Conservation (phyloP, 805 yeast species). For the Saturnispora besseyi region DNA sequence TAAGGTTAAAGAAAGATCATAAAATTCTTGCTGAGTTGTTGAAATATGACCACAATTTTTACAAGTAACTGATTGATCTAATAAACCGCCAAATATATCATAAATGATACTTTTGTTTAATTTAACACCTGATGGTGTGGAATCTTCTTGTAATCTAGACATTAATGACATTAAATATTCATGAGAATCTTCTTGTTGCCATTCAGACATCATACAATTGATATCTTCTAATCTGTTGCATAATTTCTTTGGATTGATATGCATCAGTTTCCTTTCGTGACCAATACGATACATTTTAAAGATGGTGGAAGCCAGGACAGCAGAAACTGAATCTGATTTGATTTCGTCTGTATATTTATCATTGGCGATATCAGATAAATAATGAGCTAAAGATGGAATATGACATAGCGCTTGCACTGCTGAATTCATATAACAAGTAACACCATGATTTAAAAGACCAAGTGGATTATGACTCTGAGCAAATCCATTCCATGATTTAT, state of each 20-base stretch:
- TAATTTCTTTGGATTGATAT: conserved; percentile 67
- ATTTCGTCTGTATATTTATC: conserved; percentile 42
- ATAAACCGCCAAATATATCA: conserved; percentile 88
- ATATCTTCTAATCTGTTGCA: conserved; percentile 69
- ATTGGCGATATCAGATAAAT: conserved; percentile 54
- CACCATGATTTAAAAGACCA: conserved; percentile 86
- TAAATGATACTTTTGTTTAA: conserved; percentile 73
- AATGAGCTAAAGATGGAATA: conserved; percentile 84
- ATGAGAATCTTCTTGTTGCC: conserved; percentile 98
- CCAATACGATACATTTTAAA: conserved; percentile 61
- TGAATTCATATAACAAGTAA: conserved; percentile 93
- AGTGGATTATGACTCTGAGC: conserved; percentile 42
- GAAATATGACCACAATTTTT: conserved; percentile 73
- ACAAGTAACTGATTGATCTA: conserved; percentile 81
- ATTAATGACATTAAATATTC: conserved; percentile 92
- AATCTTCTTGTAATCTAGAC: conserved; percentile 83
- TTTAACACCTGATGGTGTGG: conserved; percentile 84
- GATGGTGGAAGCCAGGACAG: conserved; percentile 58
- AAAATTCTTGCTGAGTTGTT: conserved; percentile 85
- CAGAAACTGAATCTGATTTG: conserved; percentile 50
- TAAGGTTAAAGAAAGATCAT: conserved; percentile 80
- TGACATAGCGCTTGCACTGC: conserved; percentile 89
- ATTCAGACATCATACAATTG: conserved; percentile 92
- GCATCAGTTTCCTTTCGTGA: conserved; percentile 32
- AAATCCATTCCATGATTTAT: conserved; percentile 64